Conservation (phyloP, 129 eudicot species). For the Flaveria bidentis region DNA sequence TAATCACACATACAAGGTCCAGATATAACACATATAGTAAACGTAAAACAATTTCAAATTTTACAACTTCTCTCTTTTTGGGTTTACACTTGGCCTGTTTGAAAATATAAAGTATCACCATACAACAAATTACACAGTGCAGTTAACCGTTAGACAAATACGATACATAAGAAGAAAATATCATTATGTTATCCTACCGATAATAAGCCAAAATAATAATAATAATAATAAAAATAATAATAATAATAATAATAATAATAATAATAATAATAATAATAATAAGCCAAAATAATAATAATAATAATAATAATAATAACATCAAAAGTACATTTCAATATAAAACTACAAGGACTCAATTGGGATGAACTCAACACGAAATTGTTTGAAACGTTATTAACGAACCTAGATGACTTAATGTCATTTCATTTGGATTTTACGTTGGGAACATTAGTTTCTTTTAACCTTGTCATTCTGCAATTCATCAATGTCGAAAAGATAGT, state of each 20-base stretch:
- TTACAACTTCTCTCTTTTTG: too few relatives aligned
- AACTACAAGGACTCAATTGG: background rate
- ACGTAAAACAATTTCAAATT: too few relatives aligned
- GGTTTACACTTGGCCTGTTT: too few relatives aligned
- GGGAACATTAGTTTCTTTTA: background rate
- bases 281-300: background rate
- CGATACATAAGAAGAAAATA: background rate
- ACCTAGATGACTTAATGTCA: background rate
- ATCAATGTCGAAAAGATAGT: background rate
- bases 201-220: background rate
- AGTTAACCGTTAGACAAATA: background rate
- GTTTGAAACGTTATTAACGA: background rate
- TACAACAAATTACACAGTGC: background rate
- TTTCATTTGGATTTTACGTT: background rate
- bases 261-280: background rate
- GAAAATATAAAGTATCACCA: background rate
- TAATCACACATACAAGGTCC: background rate
- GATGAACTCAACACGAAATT: background rate
- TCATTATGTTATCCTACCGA: too few relatives aligned
- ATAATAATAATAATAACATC: background rate
- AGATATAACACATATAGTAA: background rate
- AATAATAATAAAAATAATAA: background rate
- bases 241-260: background rate
- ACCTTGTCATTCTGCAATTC: background rate
- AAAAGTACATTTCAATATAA: background rate